Percentiles rank a stretch among this genome's conserved stretches.
Conservation (phyloP, 2,329 filamentous ascomycete genomes). For the Helminthosporium solani region DNA sequence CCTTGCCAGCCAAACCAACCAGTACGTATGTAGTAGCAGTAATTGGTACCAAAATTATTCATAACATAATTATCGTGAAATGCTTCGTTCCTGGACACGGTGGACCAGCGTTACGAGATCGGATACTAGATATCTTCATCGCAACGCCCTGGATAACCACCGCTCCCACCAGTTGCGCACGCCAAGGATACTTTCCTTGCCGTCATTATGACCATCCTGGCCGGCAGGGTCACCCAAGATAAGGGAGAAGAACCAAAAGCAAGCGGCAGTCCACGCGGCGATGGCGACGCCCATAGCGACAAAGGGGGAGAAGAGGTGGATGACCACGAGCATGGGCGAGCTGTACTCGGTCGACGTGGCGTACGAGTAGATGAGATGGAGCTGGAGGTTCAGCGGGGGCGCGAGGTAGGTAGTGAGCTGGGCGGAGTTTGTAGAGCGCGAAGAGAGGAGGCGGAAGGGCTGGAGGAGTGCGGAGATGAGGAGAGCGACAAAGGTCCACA, state of each 20-base stretch:
- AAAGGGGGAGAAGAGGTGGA: constrained; percentile 58
- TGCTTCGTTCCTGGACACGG: too few relatives aligned
- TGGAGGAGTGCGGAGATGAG: constrained; percentile 51
- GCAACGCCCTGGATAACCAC: constrained; percentile 51
- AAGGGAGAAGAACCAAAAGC: constrained; percentile 63
- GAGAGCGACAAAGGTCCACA: constrained; percentile 55
- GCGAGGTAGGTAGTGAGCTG: constrained; percentile 56
- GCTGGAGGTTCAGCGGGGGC: constrained; percentile 55
- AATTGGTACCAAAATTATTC: background rate
- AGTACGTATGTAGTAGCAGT: too few relatives aligned
- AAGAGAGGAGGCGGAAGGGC: constrained; percentile 57
- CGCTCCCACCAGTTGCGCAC: constrained; percentile 62
- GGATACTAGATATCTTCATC: too few relatives aligned
- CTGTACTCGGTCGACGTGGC: constrained; percentile 41
- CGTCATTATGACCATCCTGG: constrained; percentile 60
- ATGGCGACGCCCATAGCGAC: constrained; percentile 58
- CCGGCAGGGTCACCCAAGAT: constrained; percentile 64
- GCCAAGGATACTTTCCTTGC: constrained; percentile 58
- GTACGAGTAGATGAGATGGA: constrained; percentile 50
- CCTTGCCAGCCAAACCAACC: too few relatives aligned
- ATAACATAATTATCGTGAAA: background rate
- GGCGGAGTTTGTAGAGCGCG: constrained; percentile 48
- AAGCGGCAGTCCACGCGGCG: constrained; percentile 59
- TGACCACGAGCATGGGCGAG: constrained; percentile 49
- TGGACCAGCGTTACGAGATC: too few relatives aligned